Evolutionary conservation across 108 stramenopile genomes (phyloP), one percentile per base, ranked within the genome.

Genomic region (Tribonema minus): DNA sequence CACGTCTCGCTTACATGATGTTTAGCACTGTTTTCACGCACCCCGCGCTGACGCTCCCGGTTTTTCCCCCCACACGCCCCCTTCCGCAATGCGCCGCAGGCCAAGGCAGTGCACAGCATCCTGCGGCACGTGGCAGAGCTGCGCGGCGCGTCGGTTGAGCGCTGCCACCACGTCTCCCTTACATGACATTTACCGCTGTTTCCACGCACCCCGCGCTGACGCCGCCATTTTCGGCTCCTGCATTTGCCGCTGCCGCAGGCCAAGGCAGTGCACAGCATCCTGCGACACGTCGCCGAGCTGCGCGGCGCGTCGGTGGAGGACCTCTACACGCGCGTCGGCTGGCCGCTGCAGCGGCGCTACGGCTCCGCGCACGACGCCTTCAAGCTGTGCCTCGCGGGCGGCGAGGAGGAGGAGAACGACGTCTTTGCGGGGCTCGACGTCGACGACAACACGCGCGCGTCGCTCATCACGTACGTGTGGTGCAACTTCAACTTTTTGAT

Each of bases 301-400:
- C 80, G 91, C 79, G 93, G 93, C 84, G 85, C 87, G 46, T 87
- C 85, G 54, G 88, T 99, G 60, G 91, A 95, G 78, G 94, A 96
- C 30, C 86, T 99, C 72, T 97, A 95, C 84, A 91, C 93, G 80
- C 83, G 88, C 66, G 93, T 99, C 71, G 95, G 92, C 20, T 99
- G 98, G 98, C 98, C 96, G 25, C 86, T 99, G 37, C 94, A 96
- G 84, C 90, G 87, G 84, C 94, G 94, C 77, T 98, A 94, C 87
- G 95, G 95, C 1, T 95, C 96, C 76, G 94, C 96, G 3, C 96
- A 88, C 87, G 96, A 99, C 89, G 98, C 96, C 54, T 98, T 99
- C 89, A 95, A 94, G 84, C 82, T 96, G 37, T 90, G 92, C 0
- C 88, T 96, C 78, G n/a, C n/a, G n/a, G n/a, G n/a, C n/a, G n/a